Percentiles rank a stretch among this genome's conserved stretches.
phyloP scores from a whole-genome alignment of 179 eudicot species.

The Nepenthes alata region DNA sequence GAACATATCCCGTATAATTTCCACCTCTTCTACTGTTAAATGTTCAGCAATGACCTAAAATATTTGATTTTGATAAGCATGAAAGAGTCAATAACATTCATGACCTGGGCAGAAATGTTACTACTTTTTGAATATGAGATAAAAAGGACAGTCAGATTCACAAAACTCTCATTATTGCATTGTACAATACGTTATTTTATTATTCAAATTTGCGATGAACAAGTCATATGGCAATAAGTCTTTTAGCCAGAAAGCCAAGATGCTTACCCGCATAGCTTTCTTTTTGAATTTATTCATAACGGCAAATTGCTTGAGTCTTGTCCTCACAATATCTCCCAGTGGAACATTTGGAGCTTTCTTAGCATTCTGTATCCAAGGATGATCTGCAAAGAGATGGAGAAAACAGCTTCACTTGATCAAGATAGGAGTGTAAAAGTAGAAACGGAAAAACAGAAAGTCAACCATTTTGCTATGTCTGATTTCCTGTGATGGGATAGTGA shows the following conservation, averaged over 20 bases:
- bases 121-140: background rate
- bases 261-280: slow-evolving; percentile 66
- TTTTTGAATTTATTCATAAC: slow-evolving; percentile 85
- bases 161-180: too few species aligned
- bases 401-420: background rate
- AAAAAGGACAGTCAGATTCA: background rate
- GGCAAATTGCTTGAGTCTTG: slow-evolving; percentile 81
- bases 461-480: background rate
- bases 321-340: slow-evolving; percentile 78
- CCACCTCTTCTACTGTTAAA: slow-evolving; percentile 72
- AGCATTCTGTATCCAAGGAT: slow-evolving; percentile 84
- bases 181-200: too few species aligned
- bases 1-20: slow-evolving; percentile 80
- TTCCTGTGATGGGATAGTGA: too few species aligned
- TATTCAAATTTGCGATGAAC: too few species aligned
- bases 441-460: background rate
- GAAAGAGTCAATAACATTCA: background rate
- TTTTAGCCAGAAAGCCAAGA: background rate
- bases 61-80: background rate
- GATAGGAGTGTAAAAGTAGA: background rate
- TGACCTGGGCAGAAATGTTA: background rate
- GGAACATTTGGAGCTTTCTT: slow-evolving; percentile 94
- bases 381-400: slow-evolving; percentile 34
- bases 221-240: background rate
- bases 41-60: slow-evolving; percentile 81